Evolutionary conservation across 2,329 filamentous ascomycete genomes (phyloP).

Genomic region (Dactylellina cionopaga): DNA sequence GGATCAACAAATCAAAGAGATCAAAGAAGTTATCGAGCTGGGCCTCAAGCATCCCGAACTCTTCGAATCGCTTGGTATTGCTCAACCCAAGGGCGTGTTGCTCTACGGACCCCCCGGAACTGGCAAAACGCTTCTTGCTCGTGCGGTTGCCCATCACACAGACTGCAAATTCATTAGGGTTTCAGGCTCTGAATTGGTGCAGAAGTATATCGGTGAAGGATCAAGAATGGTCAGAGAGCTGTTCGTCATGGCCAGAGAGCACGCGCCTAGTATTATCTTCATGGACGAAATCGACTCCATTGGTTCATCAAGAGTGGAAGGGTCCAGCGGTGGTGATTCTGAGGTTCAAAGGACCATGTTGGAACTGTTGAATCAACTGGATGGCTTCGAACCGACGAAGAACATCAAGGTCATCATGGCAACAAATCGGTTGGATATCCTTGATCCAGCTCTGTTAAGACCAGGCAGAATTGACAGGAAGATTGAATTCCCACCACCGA

Average conservation of each 20-base stretch:
- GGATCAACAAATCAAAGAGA: slow-evolving; percentile 99
- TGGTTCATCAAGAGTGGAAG: slow-evolving; percentile 94
- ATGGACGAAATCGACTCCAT: slow-evolving; percentile 99
- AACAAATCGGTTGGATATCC: slow-evolving; percentile 95
- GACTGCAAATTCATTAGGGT: slow-evolving; percentile 99
- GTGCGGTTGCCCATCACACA: slow-evolving; percentile 96
- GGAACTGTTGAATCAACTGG: slow-evolving; percentile 96
- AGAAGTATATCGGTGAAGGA: slow-evolving; percentile 99
- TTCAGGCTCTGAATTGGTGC: slow-evolving; percentile 92
- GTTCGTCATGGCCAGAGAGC: slow-evolving; percentile 98
- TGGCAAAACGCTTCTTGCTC: slow-evolving; percentile 92
- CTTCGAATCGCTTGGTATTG: slow-evolving; percentile 98
- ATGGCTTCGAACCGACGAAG: slow-evolving; percentile 98
- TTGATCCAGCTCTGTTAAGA: slow-evolving; percentile 91
- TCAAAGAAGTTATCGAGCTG: slow-evolving; percentile 99
- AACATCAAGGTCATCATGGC: slow-evolving; percentile 99
- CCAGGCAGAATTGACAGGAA: slow-evolving; percentile 98
- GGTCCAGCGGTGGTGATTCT: slow-evolving; percentile 92
- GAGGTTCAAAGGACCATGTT: slow-evolving; percentile 99
- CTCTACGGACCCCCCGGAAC: slow-evolving; percentile 97
- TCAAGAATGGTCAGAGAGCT: slow-evolving; percentile 98
- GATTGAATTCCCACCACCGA: slow-evolving; percentile 98
- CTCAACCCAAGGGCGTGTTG: slow-evolving; percentile 95
- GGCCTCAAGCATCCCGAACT: slow-evolving; percentile 98
- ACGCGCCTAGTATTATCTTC: slow-evolving; percentile 98